A percentile compares a stretch with the other conserved stretches of the same genome.
Evolutionary conservation across 306 rosid genomes (phyloP).

Genomic region (Vachellia pachyceras): DNA sequence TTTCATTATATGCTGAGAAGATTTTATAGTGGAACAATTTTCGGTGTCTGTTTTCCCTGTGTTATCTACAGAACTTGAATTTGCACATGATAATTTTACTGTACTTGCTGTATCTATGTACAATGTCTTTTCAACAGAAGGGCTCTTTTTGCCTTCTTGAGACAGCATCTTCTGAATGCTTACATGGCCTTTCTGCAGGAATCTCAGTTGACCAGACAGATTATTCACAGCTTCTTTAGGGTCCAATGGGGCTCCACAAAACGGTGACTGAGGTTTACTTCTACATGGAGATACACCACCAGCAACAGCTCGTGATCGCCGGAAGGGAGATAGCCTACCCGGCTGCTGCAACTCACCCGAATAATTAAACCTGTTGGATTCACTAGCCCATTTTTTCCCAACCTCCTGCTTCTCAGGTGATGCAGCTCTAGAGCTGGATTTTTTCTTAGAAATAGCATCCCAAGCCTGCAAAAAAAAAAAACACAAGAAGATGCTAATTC

Average conservation of each 20-base stretch:
- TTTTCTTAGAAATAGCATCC: conserved; percentile 60
- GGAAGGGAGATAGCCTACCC: conserved; percentile 66
- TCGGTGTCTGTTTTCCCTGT: neutral
- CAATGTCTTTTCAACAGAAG: conserved; percentile 66
- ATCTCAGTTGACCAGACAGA: conserved; percentile 37
- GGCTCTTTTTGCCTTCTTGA: conserved; percentile 46
- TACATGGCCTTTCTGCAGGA: conserved; percentile 33
- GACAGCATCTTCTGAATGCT: conserved; percentile 46
- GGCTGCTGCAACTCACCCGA: conserved; percentile 62
- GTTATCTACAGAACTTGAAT: conserved; percentile 47
- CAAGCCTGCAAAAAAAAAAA: conserved; percentile 53
- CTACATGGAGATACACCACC: conserved; percentile 59
- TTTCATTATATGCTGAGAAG: conserved; percentile 51
- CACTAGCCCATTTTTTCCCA: conserved; percentile 56
- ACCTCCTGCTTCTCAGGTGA: conserved; percentile 56
- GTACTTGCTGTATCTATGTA: conserved; percentile 67
- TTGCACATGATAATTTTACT: conserved; percentile 40
- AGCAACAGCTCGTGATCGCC: conserved; percentile 53
- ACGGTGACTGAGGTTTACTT: conserved; percentile 60
- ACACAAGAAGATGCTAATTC: neutral
- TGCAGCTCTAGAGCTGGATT: conserved; percentile 48
- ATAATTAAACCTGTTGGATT: conserved; percentile 53
- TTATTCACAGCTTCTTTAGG: conserved; percentile 50
- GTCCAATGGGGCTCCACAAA: conserved; percentile 37
- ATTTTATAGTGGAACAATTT: conserved; percentile 39